Conservation (phyloP, 2,329 filamentous ascomycete species). For the Aulographum hederae region DNA sequence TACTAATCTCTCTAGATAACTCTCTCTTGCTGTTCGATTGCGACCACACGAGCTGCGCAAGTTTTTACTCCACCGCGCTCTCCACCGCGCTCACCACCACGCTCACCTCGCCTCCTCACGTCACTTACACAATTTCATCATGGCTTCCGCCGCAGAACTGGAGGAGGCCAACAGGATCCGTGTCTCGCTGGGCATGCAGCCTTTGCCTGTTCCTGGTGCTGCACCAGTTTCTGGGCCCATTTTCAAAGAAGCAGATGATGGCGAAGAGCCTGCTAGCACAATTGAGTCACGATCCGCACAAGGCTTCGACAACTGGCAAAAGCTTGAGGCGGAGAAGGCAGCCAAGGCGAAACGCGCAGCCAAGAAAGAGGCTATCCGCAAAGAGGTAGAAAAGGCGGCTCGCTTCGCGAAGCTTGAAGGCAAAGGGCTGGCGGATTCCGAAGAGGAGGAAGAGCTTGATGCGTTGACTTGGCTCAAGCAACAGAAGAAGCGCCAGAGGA, state of each 20-base stretch:
- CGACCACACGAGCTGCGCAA: too few species aligned
- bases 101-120: too few species aligned
- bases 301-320: constrained; percentile 58
- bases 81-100: too few species aligned
- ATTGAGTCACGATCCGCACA: constrained; percentile 63
- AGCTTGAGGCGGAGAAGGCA: constrained; percentile 46
- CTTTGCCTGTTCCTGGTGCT: constrained; percentile 64
- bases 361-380: constrained; percentile 67
- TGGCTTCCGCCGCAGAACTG: constrained; percentile 43
- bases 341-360: constrained; percentile 65
- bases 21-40: too few species aligned
- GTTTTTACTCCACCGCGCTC: too few species aligned
- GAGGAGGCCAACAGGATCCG: constrained; percentile 91
- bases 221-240: constrained; percentile 33
- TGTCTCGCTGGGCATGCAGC: constrained; percentile 74
- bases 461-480: constrained; percentile 74
- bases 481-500: constrained; percentile 86
- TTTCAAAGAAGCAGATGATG: constrained; percentile 38
- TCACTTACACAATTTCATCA: too few species aligned
- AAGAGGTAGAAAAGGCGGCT: constrained; percentile 68
- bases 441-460: constrained; percentile 44
- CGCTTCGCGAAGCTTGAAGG: constrained; percentile 61
- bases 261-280: constrained; percentile 62
- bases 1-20: too few species aligned
- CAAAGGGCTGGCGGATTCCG: constrained; percentile 62